These are phyloP conservation scores for Inga laurina DNA, from an alignment of 306 rosid species.

Conservation along the genomic window DNA sequence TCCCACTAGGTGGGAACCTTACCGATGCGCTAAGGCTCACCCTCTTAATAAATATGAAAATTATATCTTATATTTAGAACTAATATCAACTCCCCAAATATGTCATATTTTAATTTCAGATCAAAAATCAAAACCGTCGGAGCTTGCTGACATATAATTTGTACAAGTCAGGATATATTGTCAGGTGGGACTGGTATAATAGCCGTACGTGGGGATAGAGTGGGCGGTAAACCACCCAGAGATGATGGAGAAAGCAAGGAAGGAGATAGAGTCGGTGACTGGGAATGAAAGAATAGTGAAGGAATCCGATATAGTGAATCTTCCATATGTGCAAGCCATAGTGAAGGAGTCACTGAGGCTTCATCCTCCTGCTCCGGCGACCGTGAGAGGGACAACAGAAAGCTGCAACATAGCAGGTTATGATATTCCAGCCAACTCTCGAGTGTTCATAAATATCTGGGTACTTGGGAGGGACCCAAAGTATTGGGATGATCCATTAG, in stretches of 20 bases:
- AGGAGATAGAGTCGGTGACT: slow-evolving; percentile 55
- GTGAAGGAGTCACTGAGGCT: slow-evolving; percentile 70
- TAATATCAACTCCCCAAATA: too few species aligned
- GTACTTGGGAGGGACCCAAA: slow-evolving; percentile 69
- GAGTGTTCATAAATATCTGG: slow-evolving; percentile 40
- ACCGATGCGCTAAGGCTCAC: too few species aligned
- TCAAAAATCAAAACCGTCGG: too few species aligned
- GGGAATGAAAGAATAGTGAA: slow-evolving; percentile 47
- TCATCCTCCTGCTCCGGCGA: slow-evolving; percentile 71
- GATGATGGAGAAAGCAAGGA: slow-evolving; percentile 58
- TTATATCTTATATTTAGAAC: too few species aligned
- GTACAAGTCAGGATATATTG: slow-evolving; percentile 48
- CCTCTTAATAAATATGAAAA: too few species aligned
- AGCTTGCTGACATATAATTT: not conserved
- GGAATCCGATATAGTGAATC: slow-evolving; percentile 57
- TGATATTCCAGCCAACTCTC: slow-evolving; percentile 54
- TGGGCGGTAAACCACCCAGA: slow-evolving; percentile 70
- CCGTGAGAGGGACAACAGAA: slow-evolving; percentile 57
- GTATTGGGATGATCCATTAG: slow-evolving; percentile 57
- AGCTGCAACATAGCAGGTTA: slow-evolving; percentile 48
- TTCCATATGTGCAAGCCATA: slow-evolving; percentile 70
- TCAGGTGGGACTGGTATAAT: slow-evolving; percentile 63
- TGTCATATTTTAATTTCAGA: too few species aligned
- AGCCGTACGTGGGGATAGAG: slow-evolving; percentile 37
- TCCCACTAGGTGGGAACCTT: too few species aligned